Evolutionary conservation across 805 yeast species (phyloP).

Genomic region (Pichia thaimueangensis): DNA sequence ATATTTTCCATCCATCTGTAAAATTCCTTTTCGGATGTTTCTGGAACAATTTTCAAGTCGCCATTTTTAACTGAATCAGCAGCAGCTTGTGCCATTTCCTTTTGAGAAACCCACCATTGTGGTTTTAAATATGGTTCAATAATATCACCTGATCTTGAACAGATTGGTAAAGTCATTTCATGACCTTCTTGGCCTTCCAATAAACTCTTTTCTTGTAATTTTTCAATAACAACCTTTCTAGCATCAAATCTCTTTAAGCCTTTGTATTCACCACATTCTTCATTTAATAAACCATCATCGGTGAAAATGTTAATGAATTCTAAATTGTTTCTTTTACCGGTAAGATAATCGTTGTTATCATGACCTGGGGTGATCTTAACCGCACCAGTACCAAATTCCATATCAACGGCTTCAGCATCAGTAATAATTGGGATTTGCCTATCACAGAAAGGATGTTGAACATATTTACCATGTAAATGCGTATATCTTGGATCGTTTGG

Average conservation of each 20-base stretch:
- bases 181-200: constrained; percentile 83
- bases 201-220: constrained; percentile 67
- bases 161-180: constrained; percentile 90
- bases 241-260: constrained; percentile 96
- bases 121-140: constrained; percentile 97
- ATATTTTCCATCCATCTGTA: constrained; percentile 93
- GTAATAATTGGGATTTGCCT: constrained; percentile 81
- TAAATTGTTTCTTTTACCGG: constrained; percentile 90
- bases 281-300: constrained; percentile 88
- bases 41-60: constrained; percentile 74
- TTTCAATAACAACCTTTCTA: constrained; percentile 73
- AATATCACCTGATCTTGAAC: constrained; percentile 95
- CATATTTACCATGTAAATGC: constrained; percentile 92
- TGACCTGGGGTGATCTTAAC: constrained; percentile 99
- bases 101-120: constrained; percentile 98
- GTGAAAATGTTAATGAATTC: constrained; percentile 87
- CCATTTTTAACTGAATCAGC: constrained; percentile 81
- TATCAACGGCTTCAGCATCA: constrained; percentile 92
- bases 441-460: constrained; percentile 83
- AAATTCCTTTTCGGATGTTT: constrained; percentile 86
- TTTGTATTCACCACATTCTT: constrained; percentile 86
- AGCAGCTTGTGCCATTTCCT: constrained; percentile 82
- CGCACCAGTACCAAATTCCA: constrained; percentile 99
- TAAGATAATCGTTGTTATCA: constrained; percentile 92
- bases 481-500: constrained; percentile 90